A percentile compares a stretch with the other conserved stretches of the same genome.
Evolutionary conservation across 2,329 filamentous ascomycete genomes (phyloP).

Genomic region (Orbilia oligospora): DNA sequence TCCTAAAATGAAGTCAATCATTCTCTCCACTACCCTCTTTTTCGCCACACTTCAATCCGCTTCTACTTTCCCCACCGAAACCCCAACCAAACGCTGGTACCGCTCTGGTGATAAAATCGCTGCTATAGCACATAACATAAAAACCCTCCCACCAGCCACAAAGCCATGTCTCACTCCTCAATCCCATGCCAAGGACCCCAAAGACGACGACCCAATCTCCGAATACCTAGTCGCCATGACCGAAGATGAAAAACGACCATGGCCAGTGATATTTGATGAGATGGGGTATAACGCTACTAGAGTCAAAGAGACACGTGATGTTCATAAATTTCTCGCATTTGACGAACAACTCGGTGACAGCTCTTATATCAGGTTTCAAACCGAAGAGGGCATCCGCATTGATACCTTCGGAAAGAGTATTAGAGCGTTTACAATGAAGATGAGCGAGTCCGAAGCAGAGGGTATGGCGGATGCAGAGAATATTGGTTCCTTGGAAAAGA

Average conservation of each 20-base stretch:
- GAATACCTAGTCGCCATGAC: conserved; percentile 63
- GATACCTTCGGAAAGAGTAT: conserved; percentile 63
- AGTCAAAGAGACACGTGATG: conserved; percentile 64
- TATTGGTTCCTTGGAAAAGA: conserved; percentile 35
- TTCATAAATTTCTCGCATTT: conserved; percentile 8
- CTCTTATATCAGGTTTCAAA: conserved; percentile 20
- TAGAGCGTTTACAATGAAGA: conserved; percentile 62
- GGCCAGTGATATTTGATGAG: conserved; percentile 61
- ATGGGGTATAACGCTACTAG: conserved; percentile 63
- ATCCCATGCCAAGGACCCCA: background rate
- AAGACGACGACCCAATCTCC: conserved; percentile 40
- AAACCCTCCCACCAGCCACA: conserved; percentile 43
- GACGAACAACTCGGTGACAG: conserved; percentile 20
- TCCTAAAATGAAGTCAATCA: conserved; percentile 36
- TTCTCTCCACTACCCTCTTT: conserved; percentile 26
- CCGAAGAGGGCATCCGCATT: conserved; percentile 42
- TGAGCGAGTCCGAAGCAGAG: conserved; percentile 46
- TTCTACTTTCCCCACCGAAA: conserved; percentile 2
- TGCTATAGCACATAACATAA: conserved; percentile 26
- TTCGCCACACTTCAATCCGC: conserved; percentile 2
- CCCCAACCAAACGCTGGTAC: background rate
- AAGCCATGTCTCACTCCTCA: background rate
- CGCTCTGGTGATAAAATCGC: conserved; percentile 24
- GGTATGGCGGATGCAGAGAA: conserved; percentile 28
- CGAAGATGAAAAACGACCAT: conserved; percentile 61